Base-by-base conservation (phyloP, 805 yeast species). In the Alloascoidea africana region DNA sequence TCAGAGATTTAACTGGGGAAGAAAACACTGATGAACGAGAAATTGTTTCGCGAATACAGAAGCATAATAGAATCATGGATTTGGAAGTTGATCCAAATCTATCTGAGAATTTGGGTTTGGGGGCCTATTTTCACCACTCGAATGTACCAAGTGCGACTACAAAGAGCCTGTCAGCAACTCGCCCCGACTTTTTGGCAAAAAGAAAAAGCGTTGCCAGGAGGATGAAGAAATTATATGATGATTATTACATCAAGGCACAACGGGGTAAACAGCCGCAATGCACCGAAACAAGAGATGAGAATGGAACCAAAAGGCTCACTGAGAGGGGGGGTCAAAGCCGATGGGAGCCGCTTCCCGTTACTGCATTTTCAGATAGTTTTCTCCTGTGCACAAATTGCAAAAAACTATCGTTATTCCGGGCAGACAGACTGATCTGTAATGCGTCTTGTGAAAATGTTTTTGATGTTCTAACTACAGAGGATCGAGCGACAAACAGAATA, bases 191-290 rank as follows among this genome's bases (percentile, higher is more conserved):
- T 23, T 8, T 8, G n/a, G 30, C 8, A 23, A 23, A 23, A 23
- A 23, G 30, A 23, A 23, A 23, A 8, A 23, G n/a, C n/a, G n/a
- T n/a, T n/a, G 30, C 30, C 8, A 23, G 36, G 14, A 16, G 36
- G 36, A 34, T 34, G n/a, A 34, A 34, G 18, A 34, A 34, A 34
- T 6, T 18, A 18, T 34, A 11, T 34, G 36, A 34, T 34, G 6
- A 14, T 16, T 34, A 34, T 14, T 34, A 34, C n/a, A 8, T 34
- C n/a, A 34, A 34, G 14, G 11, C 14, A 8, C 36, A 34, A 18
- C 17, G 36, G n/a, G 17, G 19, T 14, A 34, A 34, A 34, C 5
- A 14, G 5, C 8, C 8, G 15, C 30, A 23, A n/a, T 23, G n/a
- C 16, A 11, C 16, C 8, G n/a, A 32, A 6, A 32, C 14, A 8